Evolutionary conservation across 2,329 filamentous ascomycete species (phyloP), one percentile per base, ranked within the genome.

Genomic region (Claviceps pazoutovae): DNA sequence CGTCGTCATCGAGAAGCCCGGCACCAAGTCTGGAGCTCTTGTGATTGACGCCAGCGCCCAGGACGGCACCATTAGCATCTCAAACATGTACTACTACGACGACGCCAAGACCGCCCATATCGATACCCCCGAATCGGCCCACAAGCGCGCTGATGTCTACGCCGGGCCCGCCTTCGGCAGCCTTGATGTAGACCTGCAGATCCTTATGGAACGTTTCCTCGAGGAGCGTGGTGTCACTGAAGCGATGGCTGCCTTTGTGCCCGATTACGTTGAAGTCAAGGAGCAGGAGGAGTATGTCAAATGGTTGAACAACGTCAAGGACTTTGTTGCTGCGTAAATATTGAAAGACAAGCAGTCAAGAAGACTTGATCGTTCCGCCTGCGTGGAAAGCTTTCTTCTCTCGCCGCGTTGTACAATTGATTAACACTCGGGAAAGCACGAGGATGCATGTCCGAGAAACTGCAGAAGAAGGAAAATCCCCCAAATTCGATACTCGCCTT

Each of bases 211-310:
- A 78, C 82, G 85, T 61, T 98, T 91, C 74, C 79, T 98, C 57
- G 89, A 95, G 70, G 93, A 96, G 78, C 82, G 93, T 61, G 93
- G 91, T 57, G 81, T 98, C 70, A 88, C 91, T 63, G 83, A 85
- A 61, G 80, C 84, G 54, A 79, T 98, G 61, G 91, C 90, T 51
- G 73, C 90, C 59, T 96, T 97, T 69, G 84, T 95, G 45, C 88
- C 90, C 39, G 90, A 97, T 68, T 98, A 95, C 73, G 90, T 97
- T 64, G 89, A 97, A 66, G 81, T 86, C 71, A 98, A 98, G 83
- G 93, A 98, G 80, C 91, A 97, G 80, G 86, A 83, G 72, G 93
- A 98, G 78, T 98, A 98, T 70, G 74, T 94, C 56, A 74, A 78
- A 58, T 98, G 94, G 93, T 74, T 98, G 68, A 79, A 82, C 68